A percentile compares a stretch with the other conserved stretches of the same genome.
Evolutionary conservation across 2,329 filamentous ascomycete genomes (phyloP).

Genomic region (Bipolaris cookei): DNA sequence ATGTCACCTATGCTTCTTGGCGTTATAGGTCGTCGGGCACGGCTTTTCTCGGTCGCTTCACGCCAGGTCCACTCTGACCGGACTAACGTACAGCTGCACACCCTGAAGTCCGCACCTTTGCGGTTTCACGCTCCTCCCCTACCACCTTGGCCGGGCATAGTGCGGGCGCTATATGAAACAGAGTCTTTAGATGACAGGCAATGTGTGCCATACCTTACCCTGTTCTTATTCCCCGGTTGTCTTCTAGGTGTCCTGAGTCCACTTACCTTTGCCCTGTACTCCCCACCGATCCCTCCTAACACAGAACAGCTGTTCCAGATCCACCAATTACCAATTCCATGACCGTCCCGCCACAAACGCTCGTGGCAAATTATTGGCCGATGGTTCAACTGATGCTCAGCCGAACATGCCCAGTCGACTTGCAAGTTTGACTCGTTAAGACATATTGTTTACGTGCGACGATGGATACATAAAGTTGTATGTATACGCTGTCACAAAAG

Average conservation of each 20-base stretch:
- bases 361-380: background rate
- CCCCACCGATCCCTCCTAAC: background rate
- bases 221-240: background rate
- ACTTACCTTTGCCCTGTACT: background rate
- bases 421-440: background rate
- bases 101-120: background rate
- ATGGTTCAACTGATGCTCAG: background rate
- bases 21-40: background rate
- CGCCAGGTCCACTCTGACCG: constrained; percentile 11
- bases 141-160: background rate
- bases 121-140: background rate
- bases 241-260: background rate
- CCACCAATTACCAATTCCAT: background rate
- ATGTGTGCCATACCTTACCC: background rate
- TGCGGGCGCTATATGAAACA: constrained; percentile 1
- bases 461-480: background rate
- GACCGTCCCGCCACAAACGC: background rate
- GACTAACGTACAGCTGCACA: constrained; percentile 2
- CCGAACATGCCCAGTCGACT: background rate
- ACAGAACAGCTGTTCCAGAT: background rate
- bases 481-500: background rate
- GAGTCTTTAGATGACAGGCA: background rate
- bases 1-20: background rate
- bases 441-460: background rate
- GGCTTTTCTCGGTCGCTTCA: background rate